A percentile compares a stretch with the other conserved stretches of the same genome.
Evolutionary conservation across 2,329 filamentous ascomycete genomes (phyloP).

Genomic region (Blumeria graminis): DNA sequence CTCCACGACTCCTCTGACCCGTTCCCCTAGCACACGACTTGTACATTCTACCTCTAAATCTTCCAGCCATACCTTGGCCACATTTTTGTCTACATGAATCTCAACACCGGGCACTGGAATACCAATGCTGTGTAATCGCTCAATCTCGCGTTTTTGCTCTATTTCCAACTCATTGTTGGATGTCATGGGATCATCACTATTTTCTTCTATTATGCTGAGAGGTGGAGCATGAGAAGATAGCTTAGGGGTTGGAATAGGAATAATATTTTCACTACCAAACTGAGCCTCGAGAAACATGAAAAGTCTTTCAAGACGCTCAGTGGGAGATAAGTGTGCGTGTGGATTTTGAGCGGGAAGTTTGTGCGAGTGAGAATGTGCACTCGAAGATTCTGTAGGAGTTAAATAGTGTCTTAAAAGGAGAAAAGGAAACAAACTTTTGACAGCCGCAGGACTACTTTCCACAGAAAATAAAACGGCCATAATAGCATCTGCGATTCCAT

Average conservation of each 20-base stretch:
- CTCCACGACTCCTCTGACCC: conserved; percentile 75
- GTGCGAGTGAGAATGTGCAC: conserved; percentile 29
- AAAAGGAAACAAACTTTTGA: conserved; percentile 43
- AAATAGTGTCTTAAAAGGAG: not conserved
- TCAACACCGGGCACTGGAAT: conserved; percentile 78
- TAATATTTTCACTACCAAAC: conserved; percentile 65
- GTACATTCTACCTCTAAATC: conserved; percentile 70
- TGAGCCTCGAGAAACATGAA: conserved; percentile 95
- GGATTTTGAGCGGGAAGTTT: conserved; percentile 35
- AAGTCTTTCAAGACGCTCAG: conserved; percentile 61
- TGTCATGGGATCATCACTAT: conserved; percentile 6
- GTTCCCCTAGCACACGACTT: conserved; percentile 55
- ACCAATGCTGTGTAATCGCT: conserved; percentile 56
- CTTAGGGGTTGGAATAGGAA: conserved; percentile 46
- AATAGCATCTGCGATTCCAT: conserved; percentile 91
- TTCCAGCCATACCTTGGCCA: conserved; percentile 80
- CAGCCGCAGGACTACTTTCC: conserved; percentile 81
- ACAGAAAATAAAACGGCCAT: conserved; percentile 81
- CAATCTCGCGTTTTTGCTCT: conserved; percentile 35
- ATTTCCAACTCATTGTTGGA: conserved; percentile 17
- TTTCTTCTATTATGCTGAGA: conserved; percentile 7
- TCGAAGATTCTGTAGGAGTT: conserved; percentile 26
- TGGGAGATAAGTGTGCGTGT: conserved; percentile 44
- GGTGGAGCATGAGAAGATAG: conserved; percentile 16
- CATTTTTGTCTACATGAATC: conserved; percentile 69